These are phyloP conservation scores for Claviceps monticola DNA, from an alignment of 2,329 filamentous ascomycete species.

Conservation along the genomic window DNA sequence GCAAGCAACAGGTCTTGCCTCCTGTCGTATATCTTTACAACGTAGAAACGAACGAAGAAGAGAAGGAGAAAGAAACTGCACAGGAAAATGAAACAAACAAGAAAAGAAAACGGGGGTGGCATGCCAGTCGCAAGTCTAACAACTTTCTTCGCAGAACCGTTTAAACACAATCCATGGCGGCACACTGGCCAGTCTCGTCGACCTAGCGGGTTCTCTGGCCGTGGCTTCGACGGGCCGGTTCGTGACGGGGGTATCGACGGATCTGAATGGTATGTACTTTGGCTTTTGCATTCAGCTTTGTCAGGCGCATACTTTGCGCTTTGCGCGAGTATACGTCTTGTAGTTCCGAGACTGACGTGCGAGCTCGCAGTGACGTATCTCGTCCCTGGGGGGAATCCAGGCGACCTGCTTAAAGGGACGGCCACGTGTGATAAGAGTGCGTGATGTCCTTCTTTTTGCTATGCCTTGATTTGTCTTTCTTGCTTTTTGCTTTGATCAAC, in stretches of 20 bases:
- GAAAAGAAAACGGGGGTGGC: neutral
- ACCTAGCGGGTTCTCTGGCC: slow-evolving; percentile 50
- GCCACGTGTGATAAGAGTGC: slow-evolving; percentile 49
- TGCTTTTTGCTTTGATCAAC: too few species aligned
- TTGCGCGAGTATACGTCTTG: too few species aligned
- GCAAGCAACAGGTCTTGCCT: too few species aligned
- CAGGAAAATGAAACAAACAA: neutral
- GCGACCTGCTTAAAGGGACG: slow-evolving; percentile 40
- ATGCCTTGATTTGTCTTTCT: neutral
- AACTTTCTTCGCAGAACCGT: slow-evolving; percentile 43
- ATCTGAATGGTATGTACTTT: slow-evolving; percentile 40
- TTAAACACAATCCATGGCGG: slow-evolving; percentile 66
- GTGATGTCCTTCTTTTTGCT: slow-evolving; percentile 5
- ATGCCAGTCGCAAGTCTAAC: too few species aligned
- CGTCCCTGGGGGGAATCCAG: slow-evolving; percentile 41
- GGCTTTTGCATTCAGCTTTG: neutral
- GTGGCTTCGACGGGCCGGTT: slow-evolving; percentile 51
- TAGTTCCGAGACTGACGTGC: neutral
- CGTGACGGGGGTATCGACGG: slow-evolving; percentile 50
- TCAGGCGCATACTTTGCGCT: too few species aligned
- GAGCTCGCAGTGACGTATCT: slow-evolving; percentile 46
- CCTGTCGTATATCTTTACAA: too few species aligned
- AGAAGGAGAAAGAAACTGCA: neutral
- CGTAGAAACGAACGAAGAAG: neutral
- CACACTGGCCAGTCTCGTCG: slow-evolving; percentile 63